Evolutionary conservation across 1,139 yeast species (phyloP), one percentile per base, ranked within the genome.

Genomic region (Debaryomycetaceae sp.): DNA sequence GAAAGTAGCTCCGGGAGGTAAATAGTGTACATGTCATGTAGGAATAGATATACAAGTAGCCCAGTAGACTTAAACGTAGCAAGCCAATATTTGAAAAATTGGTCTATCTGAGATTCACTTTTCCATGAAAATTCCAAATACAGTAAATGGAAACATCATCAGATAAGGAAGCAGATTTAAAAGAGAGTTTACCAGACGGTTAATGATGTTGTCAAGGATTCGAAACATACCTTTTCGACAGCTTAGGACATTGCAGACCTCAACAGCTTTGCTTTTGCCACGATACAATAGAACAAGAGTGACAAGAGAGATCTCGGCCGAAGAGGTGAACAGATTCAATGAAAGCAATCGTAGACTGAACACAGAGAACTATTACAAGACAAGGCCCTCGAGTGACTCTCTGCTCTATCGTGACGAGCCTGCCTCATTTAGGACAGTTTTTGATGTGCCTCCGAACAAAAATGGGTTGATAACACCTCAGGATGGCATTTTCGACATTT

Each of bases 401-500:
- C 41, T 40, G 2, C 57, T 40, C 36, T 31, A 39, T 39, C 17
- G 31, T 8, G 45, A 49, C 13, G 56, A 54, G 17, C 63, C 71
- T 4, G 50, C 63, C 6, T 58, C 53, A 19, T 45, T 52, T 44
- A 61, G 59, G 37, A 55, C 65, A 6, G 67, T 60, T 7, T 67
- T 66, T 41, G 52, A 52, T 24, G 49, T 58, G 5, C 72, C 73
- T 4, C 72, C 69, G 32, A 67, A 71, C 52, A 63, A 66, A 14
- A 70, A 70, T 41, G 81, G 81, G 2, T 49, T 76, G 16, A 69
- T 81, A 17, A 73, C 78, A 5, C 70, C 68, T 1, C 61, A 72
- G 15, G 87, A 83, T 53, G 80, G 83, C 0, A 69, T 83, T 24
- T 72, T 73, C 33, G 69, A 70, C 30, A 65, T 87, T 11, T 61